These are phyloP conservation scores for Postia placenta DNA, from an alignment of 768 basidiomycete species.

Conservation along the genomic window DNA sequence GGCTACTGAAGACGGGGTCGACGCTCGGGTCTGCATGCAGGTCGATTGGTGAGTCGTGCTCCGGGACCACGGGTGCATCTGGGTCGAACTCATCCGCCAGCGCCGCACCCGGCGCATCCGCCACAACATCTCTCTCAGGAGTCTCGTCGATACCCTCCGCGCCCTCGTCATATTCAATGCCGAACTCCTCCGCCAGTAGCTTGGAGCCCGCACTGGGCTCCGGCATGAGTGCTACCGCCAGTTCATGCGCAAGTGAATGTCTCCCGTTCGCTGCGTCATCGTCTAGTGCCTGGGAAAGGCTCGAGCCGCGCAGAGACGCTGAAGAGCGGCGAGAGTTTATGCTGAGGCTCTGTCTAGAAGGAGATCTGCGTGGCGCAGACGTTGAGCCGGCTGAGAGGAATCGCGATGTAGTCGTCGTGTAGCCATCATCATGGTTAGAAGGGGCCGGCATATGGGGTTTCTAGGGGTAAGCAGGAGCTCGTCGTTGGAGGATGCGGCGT, in stretches of 20 bases:
- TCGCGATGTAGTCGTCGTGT: conserved; percentile 15
- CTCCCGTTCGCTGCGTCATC: conserved; percentile 40
- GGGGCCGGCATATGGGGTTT: background rate
- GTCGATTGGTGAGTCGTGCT: conserved; percentile 14
- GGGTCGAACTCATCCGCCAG: conserved; percentile 21
- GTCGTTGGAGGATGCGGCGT: background rate
- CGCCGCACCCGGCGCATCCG: conserved; percentile 24
- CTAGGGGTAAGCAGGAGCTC: background rate
- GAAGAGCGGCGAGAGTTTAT: conserved; percentile 39
- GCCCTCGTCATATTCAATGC: conserved; percentile 84
- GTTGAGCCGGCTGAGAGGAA: conserved; percentile 23
- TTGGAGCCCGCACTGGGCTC: conserved; percentile 76
- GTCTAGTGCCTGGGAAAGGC: conserved; percentile 30
- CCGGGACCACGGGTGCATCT: conserved; percentile 4
- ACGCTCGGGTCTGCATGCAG: conserved; percentile 28
- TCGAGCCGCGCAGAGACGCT: conserved; percentile 42
- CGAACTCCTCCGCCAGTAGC: conserved; percentile 81
- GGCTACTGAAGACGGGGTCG: conserved; percentile 41
- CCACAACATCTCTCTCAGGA: conserved; percentile 20
- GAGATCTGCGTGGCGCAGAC: conserved; percentile 23
- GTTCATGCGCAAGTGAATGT: conserved; percentile 80
- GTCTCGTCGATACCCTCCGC: conserved; percentile 72
- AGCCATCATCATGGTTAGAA: background rate
- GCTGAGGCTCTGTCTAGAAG: conserved; percentile 23
- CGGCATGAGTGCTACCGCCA: conserved; percentile 83